Evolutionary conservation across 2,329 filamentous ascomycete genomes (phyloP).

Genomic region (Sphaerulina vaccinii): DNA sequence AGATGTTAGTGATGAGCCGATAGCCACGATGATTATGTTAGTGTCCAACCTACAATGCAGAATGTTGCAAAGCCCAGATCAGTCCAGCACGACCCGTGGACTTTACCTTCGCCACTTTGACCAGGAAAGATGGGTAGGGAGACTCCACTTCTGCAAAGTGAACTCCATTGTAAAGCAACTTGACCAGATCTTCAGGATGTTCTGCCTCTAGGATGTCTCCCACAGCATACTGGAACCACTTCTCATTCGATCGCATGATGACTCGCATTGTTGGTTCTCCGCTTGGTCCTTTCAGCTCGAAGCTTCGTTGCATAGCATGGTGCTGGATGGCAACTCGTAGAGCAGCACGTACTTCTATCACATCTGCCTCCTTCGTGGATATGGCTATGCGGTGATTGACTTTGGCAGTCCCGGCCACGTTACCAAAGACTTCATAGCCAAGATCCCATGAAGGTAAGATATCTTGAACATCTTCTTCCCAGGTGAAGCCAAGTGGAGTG

Average conservation of each 20-base stretch:
- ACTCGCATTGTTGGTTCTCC: slow-evolving; percentile 11
- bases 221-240: slow-evolving; percentile 5
- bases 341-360: slow-evolving; percentile 1
- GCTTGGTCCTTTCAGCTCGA: slow-evolving; percentile 3
- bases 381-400: slow-evolving; percentile 9
- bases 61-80: slow-evolving; percentile 11
- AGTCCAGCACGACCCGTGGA: slow-evolving; percentile 6
- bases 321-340: not conserved
- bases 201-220: slow-evolving; percentile 3
- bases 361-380: slow-evolving; percentile 7
- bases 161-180: slow-evolving; percentile 2
- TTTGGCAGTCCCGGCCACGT: slow-evolving; percentile 7
- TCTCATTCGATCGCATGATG: slow-evolving; percentile 9
- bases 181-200: slow-evolving; percentile 4
- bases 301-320: slow-evolving; percentile 10
- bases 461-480: slow-evolving; percentile 12
- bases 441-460: slow-evolving; percentile 12
- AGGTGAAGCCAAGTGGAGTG: slow-evolving; percentile 3
- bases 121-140: slow-evolving; percentile 8
- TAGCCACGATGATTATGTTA: not conserved
- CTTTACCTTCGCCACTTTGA: slow-evolving; percentile 8
- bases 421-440: slow-evolving; percentile 11
- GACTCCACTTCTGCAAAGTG: slow-evolving; percentile 4
- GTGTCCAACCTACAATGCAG: not conserved
- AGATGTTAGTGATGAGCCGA: not conserved